These are phyloP conservation scores for Avena atlantica DNA, from an alignment of 176 grass and related monocot species.

Conservation along the genomic window DNA sequence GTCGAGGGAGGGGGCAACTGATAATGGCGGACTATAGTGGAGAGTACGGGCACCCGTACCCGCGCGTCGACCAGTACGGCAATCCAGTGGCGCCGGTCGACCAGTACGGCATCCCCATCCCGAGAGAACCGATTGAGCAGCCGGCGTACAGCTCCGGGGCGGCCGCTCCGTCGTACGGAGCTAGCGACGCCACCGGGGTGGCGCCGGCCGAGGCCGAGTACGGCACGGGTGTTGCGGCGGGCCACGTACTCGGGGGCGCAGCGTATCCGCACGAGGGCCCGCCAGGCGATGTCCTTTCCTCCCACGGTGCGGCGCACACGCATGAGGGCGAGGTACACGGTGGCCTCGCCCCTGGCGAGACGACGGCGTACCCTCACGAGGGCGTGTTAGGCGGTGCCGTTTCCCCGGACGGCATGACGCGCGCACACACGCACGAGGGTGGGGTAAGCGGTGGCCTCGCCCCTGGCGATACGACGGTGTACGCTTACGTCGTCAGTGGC, in stretches of 20 bases:
- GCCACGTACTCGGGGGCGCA: neutral
- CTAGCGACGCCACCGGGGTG: neutral
- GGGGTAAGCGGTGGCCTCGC: neutral
- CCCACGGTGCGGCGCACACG: neutral
- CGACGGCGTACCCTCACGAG: conserved; percentile 10
- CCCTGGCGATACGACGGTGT: neutral
- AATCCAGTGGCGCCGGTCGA: conserved; percentile 68
- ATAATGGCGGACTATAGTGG: conserved; percentile 51
- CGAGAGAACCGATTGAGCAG: conserved; percentile 38
- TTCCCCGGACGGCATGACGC: neutral
- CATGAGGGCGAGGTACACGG: neutral
- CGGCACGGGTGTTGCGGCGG: neutral
- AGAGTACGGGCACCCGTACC: conserved; percentile 56
- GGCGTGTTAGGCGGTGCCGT: neutral
- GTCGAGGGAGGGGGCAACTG: neutral
- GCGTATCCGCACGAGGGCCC: conserved; percentile 28
- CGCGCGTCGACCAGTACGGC: conserved; percentile 72
- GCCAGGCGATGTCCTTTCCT: neutral
- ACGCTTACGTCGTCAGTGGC: neutral
- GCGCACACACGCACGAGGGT: conserved; percentile 4
- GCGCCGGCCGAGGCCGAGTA: neutral
- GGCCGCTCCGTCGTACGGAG: neutral
- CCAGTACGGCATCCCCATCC: conserved; percentile 66
- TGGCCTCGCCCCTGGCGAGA: neutral
- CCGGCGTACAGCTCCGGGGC: conserved; percentile 11